These are phyloP conservation scores for Paratinospora sagittata DNA, from an alignment of 164 flowering plant genomes.

Conservation along the genomic window DNA sequence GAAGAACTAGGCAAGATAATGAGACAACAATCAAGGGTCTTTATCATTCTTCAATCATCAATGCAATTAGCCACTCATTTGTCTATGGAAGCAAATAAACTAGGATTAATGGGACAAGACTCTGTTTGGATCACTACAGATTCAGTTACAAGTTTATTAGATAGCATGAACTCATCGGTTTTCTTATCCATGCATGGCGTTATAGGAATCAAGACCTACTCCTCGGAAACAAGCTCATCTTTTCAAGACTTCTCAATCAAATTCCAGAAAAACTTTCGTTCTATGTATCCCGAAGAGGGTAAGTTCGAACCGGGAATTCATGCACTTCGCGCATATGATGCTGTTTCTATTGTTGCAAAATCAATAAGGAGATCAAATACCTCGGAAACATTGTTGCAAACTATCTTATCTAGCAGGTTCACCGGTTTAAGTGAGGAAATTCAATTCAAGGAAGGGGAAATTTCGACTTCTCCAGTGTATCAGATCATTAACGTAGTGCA, in stretches of 20 bases:
- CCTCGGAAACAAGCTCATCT: not conserved
- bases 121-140: conserved; percentile 19
- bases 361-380: conserved; percentile 6
- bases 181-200: conserved; percentile 23
- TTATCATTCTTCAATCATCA: conserved; percentile 19
- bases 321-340: conserved; percentile 24
- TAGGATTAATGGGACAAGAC: conserved; percentile 19
- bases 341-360: conserved; percentile 7
- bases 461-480: not conserved
- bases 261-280: conserved; percentile 12
- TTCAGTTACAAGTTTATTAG: conserved; percentile 5
- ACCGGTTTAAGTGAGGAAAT: conserved; percentile 22
- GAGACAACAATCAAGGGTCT: conserved; percentile 18
- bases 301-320: conserved; percentile 18
- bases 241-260: conserved; percentile 3
- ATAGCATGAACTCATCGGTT: conserved; percentile 12
- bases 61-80: conserved; percentile 12
- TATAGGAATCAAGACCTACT: conserved; percentile 19
- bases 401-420: conserved; percentile 8
- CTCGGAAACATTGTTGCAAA: conserved; percentile 8
- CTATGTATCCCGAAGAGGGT: conserved; percentile 21
- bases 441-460: conserved; percentile 12
- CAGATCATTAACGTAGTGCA: conserved; percentile 17
- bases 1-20: conserved; percentile 15
- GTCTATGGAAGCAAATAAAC: conserved; percentile 25